Conservation (phyloP, 2,329 filamentous ascomycete species). For the Hypoxylon sp. region DNA sequence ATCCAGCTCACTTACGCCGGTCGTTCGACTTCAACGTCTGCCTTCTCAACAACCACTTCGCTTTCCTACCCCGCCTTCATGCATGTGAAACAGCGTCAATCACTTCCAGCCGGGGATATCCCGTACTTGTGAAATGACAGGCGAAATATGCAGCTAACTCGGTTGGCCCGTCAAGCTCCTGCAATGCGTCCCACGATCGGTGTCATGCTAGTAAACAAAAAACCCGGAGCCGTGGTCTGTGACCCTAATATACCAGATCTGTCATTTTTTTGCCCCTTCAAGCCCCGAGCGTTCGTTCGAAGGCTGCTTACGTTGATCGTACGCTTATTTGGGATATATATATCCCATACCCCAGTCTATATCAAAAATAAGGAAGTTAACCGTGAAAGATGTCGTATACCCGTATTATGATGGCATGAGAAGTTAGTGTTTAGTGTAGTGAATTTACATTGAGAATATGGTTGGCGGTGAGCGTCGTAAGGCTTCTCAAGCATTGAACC, state of each 20-base stretch:
- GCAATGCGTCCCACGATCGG: slow-evolving; percentile 41
- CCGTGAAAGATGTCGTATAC: slow-evolving; percentile 1
- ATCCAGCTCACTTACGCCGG: slow-evolving; percentile 22
- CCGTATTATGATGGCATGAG: slow-evolving; percentile 8
- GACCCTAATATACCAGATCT: slow-evolving; percentile 40
- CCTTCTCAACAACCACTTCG: slow-evolving; percentile 26
- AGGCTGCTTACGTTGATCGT: slow-evolving; percentile 35
- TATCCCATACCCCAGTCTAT: slow-evolving; percentile 29
- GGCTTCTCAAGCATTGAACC: slow-evolving; percentile 15
- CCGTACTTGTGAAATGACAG: slow-evolving; percentile 33
- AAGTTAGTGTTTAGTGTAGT: slow-evolving; percentile 1
- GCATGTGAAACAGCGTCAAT: slow-evolving; percentile 45
- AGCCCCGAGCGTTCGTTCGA: slow-evolving; percentile 22
- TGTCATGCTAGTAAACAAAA: slow-evolving; percentile 26
- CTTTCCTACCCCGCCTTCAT: slow-evolving; percentile 38
- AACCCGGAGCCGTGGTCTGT: slow-evolving; percentile 39
- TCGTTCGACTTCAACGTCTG: slow-evolving; percentile 31
- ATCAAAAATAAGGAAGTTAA: slow-evolving; percentile 15
- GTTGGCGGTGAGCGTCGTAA: slow-evolving; percentile 31
- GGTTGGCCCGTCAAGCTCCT: slow-evolving; percentile 38
- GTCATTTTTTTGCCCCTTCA: slow-evolving; percentile 28
- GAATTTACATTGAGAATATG: slow-evolving; percentile 1
- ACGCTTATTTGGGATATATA: slow-evolving; percentile 34
- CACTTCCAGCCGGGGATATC: slow-evolving; percentile 39
- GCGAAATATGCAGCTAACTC: slow-evolving; percentile 37